Evolutionary conservation across 306 rosid genomes (phyloP), one percentile per base, ranked within the genome.

Genomic region (Senna siamea): DNA sequence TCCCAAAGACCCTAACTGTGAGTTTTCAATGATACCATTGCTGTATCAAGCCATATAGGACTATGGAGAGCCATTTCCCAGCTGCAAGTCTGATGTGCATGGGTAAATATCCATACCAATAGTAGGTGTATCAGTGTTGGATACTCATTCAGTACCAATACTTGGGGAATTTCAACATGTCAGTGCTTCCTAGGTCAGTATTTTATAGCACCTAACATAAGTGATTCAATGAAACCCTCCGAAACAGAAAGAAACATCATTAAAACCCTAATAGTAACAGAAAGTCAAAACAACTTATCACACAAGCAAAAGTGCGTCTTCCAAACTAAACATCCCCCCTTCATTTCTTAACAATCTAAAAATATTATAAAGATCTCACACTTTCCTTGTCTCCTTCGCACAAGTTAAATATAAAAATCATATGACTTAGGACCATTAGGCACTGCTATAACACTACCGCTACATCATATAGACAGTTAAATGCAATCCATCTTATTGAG

Each of bases 261-360:
- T 23, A 46, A 23, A 37, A 37, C 50, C 60, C 46, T 11, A 74
- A 68, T 67, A 35, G 47, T 48, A 23, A 26, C 64, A 34, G 19
- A 67, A 67, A 30, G 26, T 59, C 35, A 47, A 60, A 52, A 50
- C 30, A 52, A 52, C 28, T n/a, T 30, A 58, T 23, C 41, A 43
- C 47, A 69, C 73, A 67, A 9, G n/a, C 75, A n/a, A 66, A 43
- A 19, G 58, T 32, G 62, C 20, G 32, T 58, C 30, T 23, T 58
- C 56, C 46, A 77, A 54, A 40, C 51, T 47, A 58, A 50, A 52
- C 9, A 43, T 4, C 26, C 64, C 40, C 64, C 28, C n/a, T 38
- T 71, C 32, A 43, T 51, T 53, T 38, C 64, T 23, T n/a, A 51
- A 18, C 35, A 76, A 66, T 32, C 43, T 32, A 53, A 32, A 76